phyloP scores from a whole-genome alignment of 2,329 filamentous ascomycete species.

The Xylariaceae sp. region DNA sequence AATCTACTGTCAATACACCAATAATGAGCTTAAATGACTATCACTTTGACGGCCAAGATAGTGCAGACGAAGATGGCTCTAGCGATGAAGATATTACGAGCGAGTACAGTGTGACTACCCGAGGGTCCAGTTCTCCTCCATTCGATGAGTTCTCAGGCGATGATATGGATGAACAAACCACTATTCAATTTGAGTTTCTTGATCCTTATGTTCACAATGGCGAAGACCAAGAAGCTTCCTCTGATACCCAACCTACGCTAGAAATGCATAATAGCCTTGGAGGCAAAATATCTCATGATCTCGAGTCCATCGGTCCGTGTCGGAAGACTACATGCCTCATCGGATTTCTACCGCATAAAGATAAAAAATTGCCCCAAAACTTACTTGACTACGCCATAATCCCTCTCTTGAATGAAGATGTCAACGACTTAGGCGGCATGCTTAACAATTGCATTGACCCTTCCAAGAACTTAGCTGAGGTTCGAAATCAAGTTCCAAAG shows the following conservation, averaged over 20 bases:
- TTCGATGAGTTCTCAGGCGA: background rate
- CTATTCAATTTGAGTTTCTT: too few relatives aligned
- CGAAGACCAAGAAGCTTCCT: background rate
- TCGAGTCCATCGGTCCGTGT: background rate
- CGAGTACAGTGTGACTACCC: background rate
- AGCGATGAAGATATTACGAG: background rate
- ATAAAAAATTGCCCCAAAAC: background rate
- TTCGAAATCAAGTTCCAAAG: background rate
- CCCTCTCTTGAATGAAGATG: background rate
- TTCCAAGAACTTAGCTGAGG: background rate
- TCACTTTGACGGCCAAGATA: constrained; percentile 6
- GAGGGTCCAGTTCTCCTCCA: too few relatives aligned
- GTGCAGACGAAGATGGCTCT: background rate
- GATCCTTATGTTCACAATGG: too few relatives aligned
- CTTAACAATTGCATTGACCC: background rate
- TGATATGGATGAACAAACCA: too few relatives aligned
- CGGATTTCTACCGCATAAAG: background rate
- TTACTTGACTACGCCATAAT: constrained; percentile 8
- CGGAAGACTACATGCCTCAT: background rate
- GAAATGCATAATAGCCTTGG: background rate
- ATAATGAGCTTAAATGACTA: background rate
- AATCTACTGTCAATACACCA: background rate
- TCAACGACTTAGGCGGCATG: background rate
- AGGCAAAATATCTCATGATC: background rate
- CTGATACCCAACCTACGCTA: background rate